Base-by-base conservation (phyloP, 1,284 basidiomycete species). In the Sanghuangporus sanghuang region DNA sequence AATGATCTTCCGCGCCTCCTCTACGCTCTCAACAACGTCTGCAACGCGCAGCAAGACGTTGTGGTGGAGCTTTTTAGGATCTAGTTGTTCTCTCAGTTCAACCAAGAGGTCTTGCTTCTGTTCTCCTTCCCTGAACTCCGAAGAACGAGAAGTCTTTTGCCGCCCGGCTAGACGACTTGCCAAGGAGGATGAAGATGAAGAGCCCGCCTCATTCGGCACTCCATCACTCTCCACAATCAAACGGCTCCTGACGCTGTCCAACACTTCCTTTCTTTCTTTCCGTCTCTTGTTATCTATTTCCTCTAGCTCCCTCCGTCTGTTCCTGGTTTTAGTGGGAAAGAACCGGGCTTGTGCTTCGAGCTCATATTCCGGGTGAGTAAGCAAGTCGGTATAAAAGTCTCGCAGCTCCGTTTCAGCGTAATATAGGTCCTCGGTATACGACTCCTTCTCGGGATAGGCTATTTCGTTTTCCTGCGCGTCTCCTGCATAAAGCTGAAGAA, bases 371-470 rank as follows among this genome's bases (percentile, higher is more conserved):
- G 61, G 60, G 23, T 63, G 61, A 6, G 61, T 42, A n/a, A 66
- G 61, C 21, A 66, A 55, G 55, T 66, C 58, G 16, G 62, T 27
- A 36, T 66, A 66, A 3, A 66, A 23, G 11, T 35, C 36, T 21
- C 40, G 61, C 16, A 66, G 40, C 27, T 60, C 57, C 8, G 23
- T n/a, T 57, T 66, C 65, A 3, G 57, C 48, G 32, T 63, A 66
- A 38, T 54, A 35, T 11, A 54, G 35, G 7, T 1, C 35, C 39
- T 46, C 44, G 21, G 44, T n/a, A 18, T 46, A 46, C 21, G 7
- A 11, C 21, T 46, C 44, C 1, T 16, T 16, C 16, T 46, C 21
- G 6, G 44, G 16, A 14, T 14, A 18, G 16, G 44, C 44, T 46
- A 46, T 11, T n/a, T 27, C 49, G 1, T 32, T 38, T n/a, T 54